These are phyloP conservation scores for Acacia acuminata DNA, from an alignment of 306 rosid species.

Conservation along the genomic window DNA sequence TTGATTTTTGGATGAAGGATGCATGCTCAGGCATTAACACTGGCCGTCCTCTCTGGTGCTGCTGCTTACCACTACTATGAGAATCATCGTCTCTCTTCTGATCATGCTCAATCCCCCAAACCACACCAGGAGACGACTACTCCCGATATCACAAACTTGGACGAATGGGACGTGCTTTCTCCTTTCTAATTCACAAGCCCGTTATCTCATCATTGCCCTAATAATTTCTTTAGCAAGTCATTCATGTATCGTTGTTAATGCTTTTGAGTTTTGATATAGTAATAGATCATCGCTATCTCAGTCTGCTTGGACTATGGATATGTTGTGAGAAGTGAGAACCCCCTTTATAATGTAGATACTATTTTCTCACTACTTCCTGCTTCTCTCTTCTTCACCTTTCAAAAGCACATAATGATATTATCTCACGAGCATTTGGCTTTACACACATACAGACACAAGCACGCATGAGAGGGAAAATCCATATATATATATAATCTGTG, in stretches of 20 bases:
- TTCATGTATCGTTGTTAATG: not conserved
- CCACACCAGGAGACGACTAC: not conserved
- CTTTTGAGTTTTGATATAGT: too few species aligned
- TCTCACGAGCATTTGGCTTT: not conserved
- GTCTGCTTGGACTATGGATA: not conserved
- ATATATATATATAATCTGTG: too few species aligned
- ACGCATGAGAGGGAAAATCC: not conserved
- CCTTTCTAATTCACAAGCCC: constrained; percentile 10
- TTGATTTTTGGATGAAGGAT: constrained; percentile 38
- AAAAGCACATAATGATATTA: not conserved
- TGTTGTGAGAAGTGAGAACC: not conserved
- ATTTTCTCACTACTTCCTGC: not conserved
- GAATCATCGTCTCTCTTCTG: constrained; percentile 15
- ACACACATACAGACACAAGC: not conserved
- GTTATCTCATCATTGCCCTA: not conserved
- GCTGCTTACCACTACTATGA: constrained; percentile 72
- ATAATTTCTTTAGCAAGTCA: not conserved
- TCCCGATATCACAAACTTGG: not conserved
- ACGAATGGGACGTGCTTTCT: constrained; percentile 17
- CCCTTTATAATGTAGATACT: not conserved
- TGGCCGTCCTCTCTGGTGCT: constrained; percentile 69
- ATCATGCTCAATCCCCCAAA: not conserved
- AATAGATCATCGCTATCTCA: not conserved
- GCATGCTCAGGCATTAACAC: constrained; percentile 84
- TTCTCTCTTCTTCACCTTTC: not conserved